These are phyloP conservation scores for Passiflora organensis DNA, from an alignment of 345 rosid genomes.

Conservation along the genomic window DNA sequence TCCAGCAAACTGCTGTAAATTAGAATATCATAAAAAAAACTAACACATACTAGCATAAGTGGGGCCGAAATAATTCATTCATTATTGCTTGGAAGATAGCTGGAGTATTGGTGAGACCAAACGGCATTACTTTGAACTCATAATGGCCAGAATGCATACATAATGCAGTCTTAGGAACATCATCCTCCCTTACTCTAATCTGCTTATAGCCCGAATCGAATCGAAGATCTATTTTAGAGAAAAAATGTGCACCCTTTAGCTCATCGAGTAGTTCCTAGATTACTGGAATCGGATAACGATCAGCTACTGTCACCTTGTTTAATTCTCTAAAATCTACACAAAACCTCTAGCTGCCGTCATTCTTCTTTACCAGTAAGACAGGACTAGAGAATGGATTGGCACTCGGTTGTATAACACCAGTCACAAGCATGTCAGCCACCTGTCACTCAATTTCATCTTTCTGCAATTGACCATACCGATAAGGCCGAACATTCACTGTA, in stretches of 20 bases:
- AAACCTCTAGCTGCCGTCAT: not conserved
- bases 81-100: not conserved
- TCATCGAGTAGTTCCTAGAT: conserved; percentile 3
- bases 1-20: too few species aligned
- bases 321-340: not conserved
- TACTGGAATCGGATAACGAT: not conserved
- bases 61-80: not conserved
- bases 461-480: not conserved
- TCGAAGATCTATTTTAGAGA: conserved; percentile 1
- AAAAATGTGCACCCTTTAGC: too few species aligned
- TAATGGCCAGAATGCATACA: not conserved
- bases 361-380: not conserved
- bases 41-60: too few species aligned
- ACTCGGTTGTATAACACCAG: not conserved
- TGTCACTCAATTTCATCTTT: not conserved
- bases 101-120: not conserved
- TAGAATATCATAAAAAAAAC: too few species aligned
- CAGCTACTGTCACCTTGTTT: not conserved
- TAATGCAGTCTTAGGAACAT: not conserved
- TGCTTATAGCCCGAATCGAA: not conserved
- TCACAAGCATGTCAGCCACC: not conserved
- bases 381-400: not conserved
- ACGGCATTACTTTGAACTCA: too few species aligned
- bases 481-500: not conserved
- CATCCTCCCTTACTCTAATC: not conserved